phyloP scores from a whole-genome alignment of 371 early-diverging fungal genomes.

The Capillidium rhysosporum region DNA sequence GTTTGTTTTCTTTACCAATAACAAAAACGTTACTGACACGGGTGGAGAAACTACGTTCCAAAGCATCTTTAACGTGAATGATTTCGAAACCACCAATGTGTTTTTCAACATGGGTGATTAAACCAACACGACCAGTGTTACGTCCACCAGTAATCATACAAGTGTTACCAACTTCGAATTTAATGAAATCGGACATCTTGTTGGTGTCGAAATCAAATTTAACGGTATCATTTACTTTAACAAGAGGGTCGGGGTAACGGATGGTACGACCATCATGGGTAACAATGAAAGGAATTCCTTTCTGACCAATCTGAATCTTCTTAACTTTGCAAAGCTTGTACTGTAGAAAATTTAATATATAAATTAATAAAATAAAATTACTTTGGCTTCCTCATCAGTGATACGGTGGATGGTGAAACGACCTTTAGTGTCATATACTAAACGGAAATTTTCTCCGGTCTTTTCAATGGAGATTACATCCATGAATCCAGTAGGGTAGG shows the following conservation, averaged over 20 bases:
- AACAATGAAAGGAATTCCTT: slow-evolving; percentile 90
- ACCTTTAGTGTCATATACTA: slow-evolving; percentile 97
- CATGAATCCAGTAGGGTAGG: slow-evolving; percentile 99
- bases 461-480: slow-evolving; percentile 98
- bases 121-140: slow-evolving; percentile 98
- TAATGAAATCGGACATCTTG: slow-evolving; percentile 87
- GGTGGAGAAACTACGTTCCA: slow-evolving; percentile 75
- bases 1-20: slow-evolving; percentile 61
- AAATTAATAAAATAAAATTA: slow-evolving; percentile 5
- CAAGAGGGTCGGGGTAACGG: slow-evolving; percentile 98
- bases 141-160: slow-evolving; percentile 97
- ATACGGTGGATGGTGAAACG: slow-evolving; percentile 99
- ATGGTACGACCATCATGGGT: slow-evolving; percentile 99
- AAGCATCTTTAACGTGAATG: slow-evolving; percentile 78
- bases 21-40: slow-evolving; percentile 80
- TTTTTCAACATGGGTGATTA: slow-evolving; percentile 91
- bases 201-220: slow-evolving; percentile 87
- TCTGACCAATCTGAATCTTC: slow-evolving; percentile 80
- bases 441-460: slow-evolving; percentile 98
- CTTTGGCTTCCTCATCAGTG: slow-evolving; percentile 92
- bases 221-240: slow-evolving; percentile 98
- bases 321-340: slow-evolving; percentile 99
- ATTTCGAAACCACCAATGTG: slow-evolving; percentile 96
- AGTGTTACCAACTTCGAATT: slow-evolving; percentile 93
- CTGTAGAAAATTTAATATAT: slow-evolving; percentile 7